Evolutionary conservation across 805 yeast species (phyloP).

Genomic region (Spathaspora hagerdaliae): DNA sequence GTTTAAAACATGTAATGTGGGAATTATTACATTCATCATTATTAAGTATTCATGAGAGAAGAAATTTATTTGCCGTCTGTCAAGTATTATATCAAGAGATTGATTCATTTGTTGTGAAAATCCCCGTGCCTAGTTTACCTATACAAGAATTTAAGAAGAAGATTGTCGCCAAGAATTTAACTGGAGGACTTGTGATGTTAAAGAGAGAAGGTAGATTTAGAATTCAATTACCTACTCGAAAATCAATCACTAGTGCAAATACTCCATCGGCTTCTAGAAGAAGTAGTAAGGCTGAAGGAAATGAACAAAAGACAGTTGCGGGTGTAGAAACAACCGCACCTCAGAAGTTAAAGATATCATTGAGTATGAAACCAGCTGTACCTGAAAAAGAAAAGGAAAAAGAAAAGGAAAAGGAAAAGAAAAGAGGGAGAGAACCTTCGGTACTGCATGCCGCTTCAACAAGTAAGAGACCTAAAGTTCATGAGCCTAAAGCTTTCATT

Average conservation of each 20-base stretch:
- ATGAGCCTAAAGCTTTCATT: neutral
- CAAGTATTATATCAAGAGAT: constrained; percentile 61
- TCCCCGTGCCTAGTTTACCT: constrained; percentile 62
- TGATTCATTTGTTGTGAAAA: constrained; percentile 56
- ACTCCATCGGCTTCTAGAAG: neutral
- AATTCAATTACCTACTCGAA: constrained; percentile 40
- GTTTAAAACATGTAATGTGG: constrained; percentile 66
- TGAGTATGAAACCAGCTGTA: constrained; percentile 2
- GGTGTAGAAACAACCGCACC: neutral
- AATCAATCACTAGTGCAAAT: neutral
- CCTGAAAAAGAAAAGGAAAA: constrained; percentile 6
- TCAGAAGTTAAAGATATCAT: constrained; percentile 11
- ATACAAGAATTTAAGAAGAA: constrained; percentile 47
- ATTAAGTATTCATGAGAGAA: constrained; percentile 53
- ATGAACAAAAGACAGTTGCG: constrained; percentile 4
- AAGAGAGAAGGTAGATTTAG: constrained; percentile 58
- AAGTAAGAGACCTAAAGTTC: neutral
- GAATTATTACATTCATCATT: constrained; percentile 59
- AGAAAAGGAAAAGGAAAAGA: neutral
- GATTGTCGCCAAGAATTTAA: constrained; percentile 55
- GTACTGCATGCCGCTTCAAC: neutral
- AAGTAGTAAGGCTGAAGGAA: neutral
- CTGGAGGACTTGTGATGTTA: constrained; percentile 52
- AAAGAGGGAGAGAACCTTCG: neutral
- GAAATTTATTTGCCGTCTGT: constrained; percentile 60